A percentile compares a stretch with the other conserved stretches of the same genome.
phyloP scores from a whole-genome alignment of 2,329 filamentous ascomycete genomes.

The Verticillium nonalfalfae region DNA sequence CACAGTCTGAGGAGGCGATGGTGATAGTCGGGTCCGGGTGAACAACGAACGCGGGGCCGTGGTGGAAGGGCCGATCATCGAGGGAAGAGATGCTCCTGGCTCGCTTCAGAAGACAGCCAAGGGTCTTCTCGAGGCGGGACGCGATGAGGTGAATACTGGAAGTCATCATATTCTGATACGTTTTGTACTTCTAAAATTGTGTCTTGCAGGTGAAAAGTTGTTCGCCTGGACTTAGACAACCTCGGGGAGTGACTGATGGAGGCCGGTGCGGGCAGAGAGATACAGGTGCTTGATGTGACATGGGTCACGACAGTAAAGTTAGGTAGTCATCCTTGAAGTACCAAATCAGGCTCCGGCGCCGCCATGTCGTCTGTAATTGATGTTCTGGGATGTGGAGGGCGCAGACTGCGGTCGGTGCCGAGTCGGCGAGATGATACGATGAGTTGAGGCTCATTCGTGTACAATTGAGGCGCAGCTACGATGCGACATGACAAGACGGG shows the following conservation, averaged over 20 bases:
- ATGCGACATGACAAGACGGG: too few relatives aligned
- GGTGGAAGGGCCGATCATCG: constrained; percentile 31
- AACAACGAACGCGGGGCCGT: constrained; percentile 24
- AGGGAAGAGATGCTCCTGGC: constrained; percentile 19
- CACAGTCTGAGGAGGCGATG: constrained; percentile 32
- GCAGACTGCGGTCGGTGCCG: not conserved
- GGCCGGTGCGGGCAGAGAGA: too few relatives aligned
- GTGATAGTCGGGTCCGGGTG: constrained; percentile 26
- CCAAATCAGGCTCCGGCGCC: too few relatives aligned
- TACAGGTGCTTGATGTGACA: too few relatives aligned
- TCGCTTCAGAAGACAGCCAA: constrained; percentile 32
- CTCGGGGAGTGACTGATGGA: too few relatives aligned
- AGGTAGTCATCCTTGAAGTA: too few relatives aligned
- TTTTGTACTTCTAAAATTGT: too few relatives aligned
- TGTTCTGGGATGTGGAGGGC: too few relatives aligned
- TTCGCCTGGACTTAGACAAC: too few relatives aligned
- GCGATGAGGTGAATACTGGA: constrained; percentile 10
- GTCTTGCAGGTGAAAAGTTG: not conserved
- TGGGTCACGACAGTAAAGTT: too few relatives aligned
- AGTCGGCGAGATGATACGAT: not conserved
- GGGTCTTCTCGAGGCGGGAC: constrained; percentile 24
- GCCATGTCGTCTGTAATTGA: too few relatives aligned
- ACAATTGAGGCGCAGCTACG: not conserved
- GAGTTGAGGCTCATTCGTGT: not conserved
- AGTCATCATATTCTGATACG: too few relatives aligned